These are phyloP conservation scores for Monosporascus sp. DNA, from an alignment of 2,329 filamentous ascomycete genomes.

Conservation along the genomic window DNA sequence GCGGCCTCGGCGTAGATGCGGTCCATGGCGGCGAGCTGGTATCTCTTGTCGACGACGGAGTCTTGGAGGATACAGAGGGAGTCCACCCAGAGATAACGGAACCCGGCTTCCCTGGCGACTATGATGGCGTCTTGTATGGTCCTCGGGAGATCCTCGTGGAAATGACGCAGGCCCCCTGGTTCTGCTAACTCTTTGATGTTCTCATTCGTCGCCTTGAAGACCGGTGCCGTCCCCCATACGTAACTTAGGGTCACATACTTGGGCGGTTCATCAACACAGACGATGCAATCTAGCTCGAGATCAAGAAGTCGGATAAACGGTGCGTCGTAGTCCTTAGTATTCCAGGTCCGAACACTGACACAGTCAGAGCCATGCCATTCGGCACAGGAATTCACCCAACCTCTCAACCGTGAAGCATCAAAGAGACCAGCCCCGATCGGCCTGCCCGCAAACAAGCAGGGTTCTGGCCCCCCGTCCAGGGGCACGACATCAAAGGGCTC, in stretches of 20 bases:
- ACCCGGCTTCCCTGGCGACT: conserved; percentile 9
- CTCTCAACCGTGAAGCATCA: neutral
- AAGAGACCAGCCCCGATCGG: neutral
- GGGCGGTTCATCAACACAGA: neutral
- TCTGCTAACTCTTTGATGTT: neutral
- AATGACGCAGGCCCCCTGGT: neutral
- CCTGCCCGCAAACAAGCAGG: neutral
- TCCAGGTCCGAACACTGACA: too few relatives aligned
- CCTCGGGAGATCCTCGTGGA: neutral
- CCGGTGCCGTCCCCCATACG: conserved; percentile 3
- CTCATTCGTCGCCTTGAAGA: neutral
- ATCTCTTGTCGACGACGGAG: conserved; percentile 10
- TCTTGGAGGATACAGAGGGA: conserved; percentile 22
- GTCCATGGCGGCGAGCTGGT: conserved; percentile 13
- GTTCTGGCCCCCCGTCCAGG: neutral
- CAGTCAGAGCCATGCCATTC: neutral
- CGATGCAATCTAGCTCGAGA: neutral
- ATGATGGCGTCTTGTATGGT: conserved; percentile 17
- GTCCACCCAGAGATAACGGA: conserved; percentile 21
- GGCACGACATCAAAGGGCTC: conserved; percentile 4
- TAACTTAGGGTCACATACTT: conserved; percentile 5
- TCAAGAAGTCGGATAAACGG: conserved; percentile 1
- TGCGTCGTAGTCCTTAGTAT: too few relatives aligned
- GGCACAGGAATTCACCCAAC: neutral
- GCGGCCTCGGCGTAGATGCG: conserved; percentile 14